Base-by-base conservation (phyloP, 352 stramenopile species). In the Aphanomyces invadans region DNA sequence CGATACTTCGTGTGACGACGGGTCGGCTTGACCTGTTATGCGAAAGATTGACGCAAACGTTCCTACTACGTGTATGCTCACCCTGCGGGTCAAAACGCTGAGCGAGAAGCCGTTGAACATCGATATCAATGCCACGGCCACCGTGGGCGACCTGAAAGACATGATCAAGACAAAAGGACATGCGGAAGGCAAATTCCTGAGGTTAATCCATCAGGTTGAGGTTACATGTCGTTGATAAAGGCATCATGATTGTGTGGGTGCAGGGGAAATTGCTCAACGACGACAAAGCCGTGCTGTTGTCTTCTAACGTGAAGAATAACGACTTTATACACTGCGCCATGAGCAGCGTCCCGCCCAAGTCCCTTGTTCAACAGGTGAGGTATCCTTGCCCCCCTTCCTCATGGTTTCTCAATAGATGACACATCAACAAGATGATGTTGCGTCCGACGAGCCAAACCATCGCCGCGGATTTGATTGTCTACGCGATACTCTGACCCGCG, bases 291-390 rank as follows among this genome's bases (percentile, higher is more conserved):
- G 80, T 78, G 39, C 69, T 94, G 21, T 75, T 81, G 54, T 82
- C 71, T 71, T 92, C 73, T 74, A 87, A 85, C 56, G 73, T 94
- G 62, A 91, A 90, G 64, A 77, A 74, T 23, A 79, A 90, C 23
- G 86, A 94, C 66, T 94, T 94, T 48, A 83, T 94, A 51, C 86
- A 94, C 70, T 94, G 86, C 63, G 86, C 86, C 19, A 91, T 94
- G 53, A 94, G 83, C 52, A 78, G 82, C 3, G 81, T 78, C 44
- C 83, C 83, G 7, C 82, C 86, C 0, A 94, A 94, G 63, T 71
- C 80, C 2, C 72, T 92, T 9, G 79, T 91, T 29, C 87, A 83
- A 33, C 83, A 94, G 76, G 80, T 91, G 38, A 21, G 39, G 23
- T 42, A 42, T 29, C 9, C 10, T 68, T n/a, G 3, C 15, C 21